Evolutionary conservation across 2,329 filamentous ascomycete species (phyloP), one percentile per base, ranked within the genome.

Genomic region (Zymoseptoria crescenta): DNA sequence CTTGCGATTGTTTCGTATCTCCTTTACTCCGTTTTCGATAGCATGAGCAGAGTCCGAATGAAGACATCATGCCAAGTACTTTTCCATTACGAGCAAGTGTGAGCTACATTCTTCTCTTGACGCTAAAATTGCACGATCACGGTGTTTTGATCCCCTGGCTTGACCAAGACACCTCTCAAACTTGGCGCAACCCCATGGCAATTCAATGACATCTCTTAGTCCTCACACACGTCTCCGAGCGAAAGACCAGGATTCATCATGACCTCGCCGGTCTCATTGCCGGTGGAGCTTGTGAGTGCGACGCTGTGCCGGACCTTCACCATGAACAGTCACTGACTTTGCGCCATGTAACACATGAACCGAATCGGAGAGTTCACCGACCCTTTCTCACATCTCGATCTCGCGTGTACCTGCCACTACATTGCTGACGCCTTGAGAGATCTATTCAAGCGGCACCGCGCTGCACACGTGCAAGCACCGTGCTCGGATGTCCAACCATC

Each of bases 1-100:
- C 29, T n/a, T 27, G 45, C 52, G 30, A 41, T 8, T 21, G 27
- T 59, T 55, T 59, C 57, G 52, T 59, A 56, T 59, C 28, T 59
- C 57, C 52, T 54, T 54, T 35, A 57, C 3, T 35, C 3, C 30
- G 8, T 9, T 13, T 35, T 13, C 30, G 13, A 35, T 35, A 35
- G 30, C 30, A 35, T 35, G 9, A 35, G 30, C 30, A 35, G 30
- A 35, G 13, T 35, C 13, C 30, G 13, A 35, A 13, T 3, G 13
- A 7, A 10, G 24, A 24, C 24, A 24, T 24, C 24, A 24, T 24
- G 24, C 24, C 24, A 24, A 24, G 24, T 24, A 24, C 24, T 24
- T 24, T 24, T 24, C 24, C 24, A 24, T 24, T 24, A 24, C 24
- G 24, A 24, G 24, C 24, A 24, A 24, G 24, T 24, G 24, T 24